These are phyloP conservation scores for Hortaea sp. DNA, from an alignment of 2,329 filamentous ascomycete species.

Conservation along the genomic window DNA sequence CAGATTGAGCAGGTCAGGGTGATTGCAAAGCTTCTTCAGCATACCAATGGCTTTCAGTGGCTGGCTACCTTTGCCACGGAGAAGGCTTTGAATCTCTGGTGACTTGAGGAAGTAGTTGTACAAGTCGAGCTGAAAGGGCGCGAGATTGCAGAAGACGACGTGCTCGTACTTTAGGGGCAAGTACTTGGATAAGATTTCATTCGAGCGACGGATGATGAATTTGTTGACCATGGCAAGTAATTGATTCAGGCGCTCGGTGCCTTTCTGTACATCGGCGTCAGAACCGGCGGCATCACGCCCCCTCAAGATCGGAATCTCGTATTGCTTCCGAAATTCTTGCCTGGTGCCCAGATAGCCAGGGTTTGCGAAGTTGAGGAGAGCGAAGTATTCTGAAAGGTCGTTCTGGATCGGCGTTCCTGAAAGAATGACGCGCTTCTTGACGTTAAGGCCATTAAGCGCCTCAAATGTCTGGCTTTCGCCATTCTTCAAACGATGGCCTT, in stretches of 20 bases:
- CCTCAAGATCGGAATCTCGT: slow-evolving; percentile 81
- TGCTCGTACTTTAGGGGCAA: slow-evolving; percentile 97
- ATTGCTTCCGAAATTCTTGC: slow-evolving; percentile 85
- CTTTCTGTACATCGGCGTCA: slow-evolving; percentile 69
- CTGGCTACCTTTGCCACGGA: slow-evolving; percentile 89
- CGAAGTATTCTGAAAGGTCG: slow-evolving; percentile 95
- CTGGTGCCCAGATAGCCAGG: slow-evolving; percentile 82
- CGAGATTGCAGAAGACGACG: slow-evolving; percentile 92
- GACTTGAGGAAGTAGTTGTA: slow-evolving; percentile 98
- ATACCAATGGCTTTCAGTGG: slow-evolving; percentile 94
- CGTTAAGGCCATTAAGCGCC: slow-evolving; percentile 80
- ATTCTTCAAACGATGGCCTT: slow-evolving; percentile 94
- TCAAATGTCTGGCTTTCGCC: slow-evolving; percentile 92
- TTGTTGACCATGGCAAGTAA: slow-evolving; percentile 84
- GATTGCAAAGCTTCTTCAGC: slow-evolving; percentile 96
- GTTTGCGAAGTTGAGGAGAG: slow-evolving; percentile 92
- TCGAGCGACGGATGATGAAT: slow-evolving; percentile 94
- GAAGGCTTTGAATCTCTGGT: slow-evolving; percentile 82
- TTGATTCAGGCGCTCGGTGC: slow-evolving; percentile 72
- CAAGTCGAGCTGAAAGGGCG: slow-evolving; percentile 82
- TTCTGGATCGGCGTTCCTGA: slow-evolving; percentile 98
- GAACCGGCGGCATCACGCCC: slow-evolving; percentile 85
- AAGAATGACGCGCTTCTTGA: slow-evolving; percentile 82
- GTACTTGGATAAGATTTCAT: slow-evolving; percentile 97
- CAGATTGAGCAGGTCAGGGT: slow-evolving; percentile 83